Conservation (phyloP, 2,329 filamentous ascomycete species). For the Raffaelea arxii region DNA sequence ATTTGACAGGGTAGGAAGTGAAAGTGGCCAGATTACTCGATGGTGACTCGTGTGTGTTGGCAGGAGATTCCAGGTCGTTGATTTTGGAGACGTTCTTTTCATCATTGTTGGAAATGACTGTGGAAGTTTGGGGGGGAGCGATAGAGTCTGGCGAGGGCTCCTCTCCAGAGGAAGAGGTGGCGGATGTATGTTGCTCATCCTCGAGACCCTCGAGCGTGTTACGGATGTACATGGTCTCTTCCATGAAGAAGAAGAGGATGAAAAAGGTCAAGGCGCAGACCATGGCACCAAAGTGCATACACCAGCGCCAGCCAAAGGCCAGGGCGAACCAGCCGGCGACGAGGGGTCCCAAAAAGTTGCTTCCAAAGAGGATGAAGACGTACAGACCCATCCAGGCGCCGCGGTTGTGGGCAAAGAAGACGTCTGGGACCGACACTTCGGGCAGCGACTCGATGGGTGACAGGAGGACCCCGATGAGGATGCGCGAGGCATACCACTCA, state of each 20-base stretch:
- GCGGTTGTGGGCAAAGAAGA: slow-evolving; percentile 24
- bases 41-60: neutral
- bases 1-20: neutral
- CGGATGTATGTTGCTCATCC: neutral
- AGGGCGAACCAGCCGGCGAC: slow-evolving; percentile 21
- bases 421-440: slow-evolving; percentile 22
- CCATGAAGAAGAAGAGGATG: slow-evolving; percentile 20
- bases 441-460: slow-evolving; percentile 35
- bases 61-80: neutral
- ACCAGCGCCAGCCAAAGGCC: slow-evolving; percentile 21
- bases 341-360: slow-evolving; percentile 21
- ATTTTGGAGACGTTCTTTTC: neutral
- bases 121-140: no score
- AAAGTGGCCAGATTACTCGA: no score
- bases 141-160: neutral
- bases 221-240: slow-evolving; percentile 19
- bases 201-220: slow-evolving; percentile 12
- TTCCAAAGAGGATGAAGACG: slow-evolving; percentile 20
- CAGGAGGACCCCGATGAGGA: slow-evolving; percentile 35
- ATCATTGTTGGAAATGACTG: no score
- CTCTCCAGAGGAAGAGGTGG: neutral
- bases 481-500: slow-evolving; percentile 35
- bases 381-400: slow-evolving; percentile 22
- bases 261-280: slow-evolving; percentile 18
- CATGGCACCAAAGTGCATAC: slow-evolving; percentile 21